A percentile compares a stretch with the other conserved stretches of the same genome.
These are phyloP conservation scores for Boletus semigastroideus DNA, from an alignment of 1,284 basidiomycete species.

Conservation along the genomic window DNA sequence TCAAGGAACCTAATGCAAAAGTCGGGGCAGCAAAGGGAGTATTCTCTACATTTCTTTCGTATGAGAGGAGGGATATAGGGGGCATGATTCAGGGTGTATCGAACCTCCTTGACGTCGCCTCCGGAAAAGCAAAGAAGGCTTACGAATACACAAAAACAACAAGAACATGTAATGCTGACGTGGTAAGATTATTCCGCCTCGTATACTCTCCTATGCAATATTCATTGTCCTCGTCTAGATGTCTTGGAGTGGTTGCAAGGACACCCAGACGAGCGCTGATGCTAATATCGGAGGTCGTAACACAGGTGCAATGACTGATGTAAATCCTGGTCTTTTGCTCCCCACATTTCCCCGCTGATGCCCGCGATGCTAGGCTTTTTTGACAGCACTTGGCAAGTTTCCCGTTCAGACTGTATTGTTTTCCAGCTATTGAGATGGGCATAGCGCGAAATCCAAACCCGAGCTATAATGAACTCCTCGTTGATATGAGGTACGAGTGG, in stretches of 20 bases:
- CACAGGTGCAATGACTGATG: constrained; percentile 87
- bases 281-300: constrained; percentile 78
- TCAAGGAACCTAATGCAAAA: constrained; percentile 88
- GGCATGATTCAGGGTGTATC: constrained; percentile 60
- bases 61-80: constrained; percentile 74
- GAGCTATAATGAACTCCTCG: constrained; percentile 80
- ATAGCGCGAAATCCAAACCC: constrained; percentile 66
- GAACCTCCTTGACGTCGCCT: constrained; percentile 42
- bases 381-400: constrained; percentile 54
- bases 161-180: constrained; percentile 77
- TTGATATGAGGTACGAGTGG: constrained; percentile 55
- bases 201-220: background rate
- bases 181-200: constrained; percentile 34
- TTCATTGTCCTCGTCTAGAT: constrained; percentile 40
- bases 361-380: constrained; percentile 64
- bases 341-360: background rate
- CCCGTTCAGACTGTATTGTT: background rate
- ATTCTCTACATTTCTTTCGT: constrained; percentile 66
- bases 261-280: constrained; percentile 92
- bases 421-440: constrained; percentile 6
- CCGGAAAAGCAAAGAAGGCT: constrained; percentile 52
- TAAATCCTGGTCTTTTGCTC: constrained; percentile 34
- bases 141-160: constrained; percentile 64
- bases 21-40: constrained; percentile 78
- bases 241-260: constrained; percentile 89